phyloP scores from a whole-genome alignment of 495 filamentous ascomycete genomes.

The Astrothelium subdiscretum region DNA sequence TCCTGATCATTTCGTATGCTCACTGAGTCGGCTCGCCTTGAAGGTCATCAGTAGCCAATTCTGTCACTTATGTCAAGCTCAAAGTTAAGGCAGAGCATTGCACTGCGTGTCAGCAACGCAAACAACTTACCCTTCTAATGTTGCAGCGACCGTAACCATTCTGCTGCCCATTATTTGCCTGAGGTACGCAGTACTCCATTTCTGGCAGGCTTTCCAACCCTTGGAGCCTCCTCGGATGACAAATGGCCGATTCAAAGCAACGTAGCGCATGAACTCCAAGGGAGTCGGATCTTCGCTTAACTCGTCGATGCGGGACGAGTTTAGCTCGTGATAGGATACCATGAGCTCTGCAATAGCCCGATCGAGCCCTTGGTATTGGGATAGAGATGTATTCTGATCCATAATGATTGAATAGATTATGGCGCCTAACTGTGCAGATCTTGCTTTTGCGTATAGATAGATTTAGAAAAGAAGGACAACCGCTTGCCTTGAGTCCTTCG shows the following conservation, averaged over 20 bases:
- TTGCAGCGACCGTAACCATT: conserved; percentile 58
- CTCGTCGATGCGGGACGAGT: conserved; percentile 42
- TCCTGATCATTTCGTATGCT: conserved; percentile 27
- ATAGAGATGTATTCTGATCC: neutral
- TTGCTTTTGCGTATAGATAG: too few species aligned
- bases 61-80: neutral
- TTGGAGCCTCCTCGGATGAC: conserved; percentile 47
- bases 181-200: conserved; percentile 49
- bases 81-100: neutral
- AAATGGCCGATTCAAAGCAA: conserved; percentile 56
- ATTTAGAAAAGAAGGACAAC: too few species aligned
- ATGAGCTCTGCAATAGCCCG: conserved; percentile 42
- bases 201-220: conserved; percentile 45
- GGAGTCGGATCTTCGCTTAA: conserved; percentile 51
- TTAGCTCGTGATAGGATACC: conserved; percentile 56
- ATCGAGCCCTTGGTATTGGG: neutral
- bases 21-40: conserved; percentile 51
- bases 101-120: neutral
- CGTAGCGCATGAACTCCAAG: conserved; percentile 62
- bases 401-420: neutral
- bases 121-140: conserved; percentile 47
- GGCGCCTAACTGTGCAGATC: too few species aligned
- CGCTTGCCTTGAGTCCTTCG: too few species aligned
- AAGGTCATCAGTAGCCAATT: neutral
- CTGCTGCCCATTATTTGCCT: conserved; percentile 36